Conservation (phyloP, 2,329 filamentous ascomycete species). For the Teratosphaeria viscida region DNA sequence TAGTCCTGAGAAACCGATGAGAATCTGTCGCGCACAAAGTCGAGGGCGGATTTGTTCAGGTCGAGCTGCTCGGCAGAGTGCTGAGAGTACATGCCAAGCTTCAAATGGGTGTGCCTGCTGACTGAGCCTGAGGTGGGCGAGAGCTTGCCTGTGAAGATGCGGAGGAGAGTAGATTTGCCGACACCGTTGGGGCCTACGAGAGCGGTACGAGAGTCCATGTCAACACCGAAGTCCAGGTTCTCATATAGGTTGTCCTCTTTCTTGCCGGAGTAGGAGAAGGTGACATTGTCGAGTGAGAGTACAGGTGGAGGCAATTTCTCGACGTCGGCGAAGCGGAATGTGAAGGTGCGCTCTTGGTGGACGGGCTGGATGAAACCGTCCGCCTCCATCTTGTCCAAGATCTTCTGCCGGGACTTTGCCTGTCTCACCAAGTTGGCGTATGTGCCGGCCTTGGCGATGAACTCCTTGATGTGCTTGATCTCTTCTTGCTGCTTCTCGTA, state of each 20-base stretch:
- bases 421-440: conserved; percentile 98
- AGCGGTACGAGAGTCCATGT: conserved; percentile 97
- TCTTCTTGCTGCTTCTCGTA: conserved; percentile 99
- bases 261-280: conserved; percentile 93
- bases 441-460: conserved; percentile 98
- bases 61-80: conserved; percentile 98
- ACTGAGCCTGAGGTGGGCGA: conserved; percentile 74
- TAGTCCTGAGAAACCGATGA: conserved; percentile 82
- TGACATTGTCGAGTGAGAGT: conserved; percentile 90
- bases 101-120: conserved; percentile 91
- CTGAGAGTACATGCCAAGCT: conserved; percentile 95
- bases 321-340: conserved; percentile 95
- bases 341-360: conserved; percentile 74
- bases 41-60: conserved; percentile 91
- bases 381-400: conserved; percentile 99
- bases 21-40: conserved; percentile 97
- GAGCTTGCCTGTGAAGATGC: conserved; percentile 92
- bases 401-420: conserved; percentile 99
- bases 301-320: conserved; percentile 99
- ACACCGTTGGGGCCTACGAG: conserved; percentile 98
- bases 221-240: conserved; percentile 93
- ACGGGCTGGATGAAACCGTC: conserved; percentile 97
- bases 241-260: conserved; percentile 87
- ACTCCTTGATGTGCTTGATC: conserved; percentile 99
- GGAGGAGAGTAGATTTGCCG: conserved; percentile 91